Percentiles rank a stretch among this genome's conserved stretches.
phyloP scores from a whole-genome alignment of 208 protist genomes.

The Trypanosoma congolense region DNA sequence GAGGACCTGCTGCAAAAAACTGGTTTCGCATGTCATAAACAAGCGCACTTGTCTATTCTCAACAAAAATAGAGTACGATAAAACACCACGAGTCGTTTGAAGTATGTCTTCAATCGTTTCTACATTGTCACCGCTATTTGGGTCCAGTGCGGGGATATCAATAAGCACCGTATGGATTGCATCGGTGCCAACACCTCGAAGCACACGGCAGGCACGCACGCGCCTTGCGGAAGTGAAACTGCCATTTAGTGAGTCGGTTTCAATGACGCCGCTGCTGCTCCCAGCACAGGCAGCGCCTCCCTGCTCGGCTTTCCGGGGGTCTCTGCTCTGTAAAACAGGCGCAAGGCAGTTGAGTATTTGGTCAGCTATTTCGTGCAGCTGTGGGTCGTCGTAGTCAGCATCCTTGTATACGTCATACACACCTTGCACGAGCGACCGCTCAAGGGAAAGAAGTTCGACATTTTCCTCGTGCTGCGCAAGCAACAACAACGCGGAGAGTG shows the following conservation, averaged over 20 bases:
- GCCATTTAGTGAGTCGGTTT: slow-evolving; percentile 9
- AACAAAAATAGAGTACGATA: slow-evolving; percentile 77
- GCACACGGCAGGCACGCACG: slow-evolving; percentile 9
- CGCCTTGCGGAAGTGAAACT: slow-evolving; percentile 4
- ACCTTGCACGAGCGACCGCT: slow-evolving; percentile 40
- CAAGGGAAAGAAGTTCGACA: slow-evolving; percentile 52
- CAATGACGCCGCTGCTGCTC: slow-evolving; percentile 9
- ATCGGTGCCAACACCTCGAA: slow-evolving; percentile 28
- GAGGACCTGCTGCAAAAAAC: slow-evolving; percentile 41
- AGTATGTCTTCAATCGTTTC: slow-evolving; percentile 78
- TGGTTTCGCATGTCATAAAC: slow-evolving; percentile 43
- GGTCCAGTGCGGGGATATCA: slow-evolving; percentile 68
- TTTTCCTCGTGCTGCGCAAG: slow-evolving; percentile 86
- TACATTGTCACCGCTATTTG: slow-evolving; percentile 47
- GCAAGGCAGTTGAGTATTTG: slow-evolving; percentile 42
- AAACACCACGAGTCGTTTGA: slow-evolving; percentile 68
- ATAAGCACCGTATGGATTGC: slow-evolving; percentile 58
- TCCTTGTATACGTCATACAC: slow-evolving; percentile 71
- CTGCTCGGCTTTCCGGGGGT: slow-evolving; percentile 37
- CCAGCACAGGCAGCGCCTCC: background rate
- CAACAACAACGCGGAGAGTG: slow-evolving; percentile 62
- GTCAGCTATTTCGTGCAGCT: slow-evolving; percentile 53
- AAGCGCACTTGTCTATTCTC: slow-evolving; percentile 52
- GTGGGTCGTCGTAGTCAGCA: slow-evolving; percentile 72
- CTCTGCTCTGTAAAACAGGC: slow-evolving; percentile 35